phyloP scores from a whole-genome alignment of 2,329 filamentous ascomycete genomes.

The Xylariaceae sp. region DNA sequence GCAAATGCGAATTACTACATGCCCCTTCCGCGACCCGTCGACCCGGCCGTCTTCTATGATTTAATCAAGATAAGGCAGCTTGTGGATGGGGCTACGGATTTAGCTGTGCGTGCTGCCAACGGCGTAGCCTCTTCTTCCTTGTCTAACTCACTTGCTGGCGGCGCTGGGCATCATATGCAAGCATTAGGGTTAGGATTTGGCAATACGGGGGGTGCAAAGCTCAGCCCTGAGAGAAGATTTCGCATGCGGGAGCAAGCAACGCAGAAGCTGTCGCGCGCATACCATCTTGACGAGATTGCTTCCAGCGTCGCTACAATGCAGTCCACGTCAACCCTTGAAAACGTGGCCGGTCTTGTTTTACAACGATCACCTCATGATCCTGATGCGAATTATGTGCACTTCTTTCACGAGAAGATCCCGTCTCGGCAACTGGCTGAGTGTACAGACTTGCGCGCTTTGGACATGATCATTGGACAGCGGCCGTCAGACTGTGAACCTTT shows the following conservation, averaged over 20 bases:
- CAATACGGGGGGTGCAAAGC: conserved; percentile 65
- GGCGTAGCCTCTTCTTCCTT: conserved; percentile 72
- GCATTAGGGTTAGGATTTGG: conserved; percentile 62
- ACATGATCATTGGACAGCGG: conserved; percentile 69
- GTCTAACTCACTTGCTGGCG: conserved; percentile 56
- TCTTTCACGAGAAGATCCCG: conserved; percentile 90
- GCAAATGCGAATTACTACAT: conserved; percentile 82
- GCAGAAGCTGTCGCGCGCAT: conserved; percentile 78
- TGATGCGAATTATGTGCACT: conserved; percentile 88
- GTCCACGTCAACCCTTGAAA: conserved; percentile 76
- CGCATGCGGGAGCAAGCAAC: conserved; percentile 82
- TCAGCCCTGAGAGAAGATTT: conserved; percentile 79
- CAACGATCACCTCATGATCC: conserved; percentile 70
- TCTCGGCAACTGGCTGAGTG: conserved; percentile 74
- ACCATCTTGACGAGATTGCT: conserved; percentile 82
- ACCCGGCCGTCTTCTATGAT: conserved; percentile 83
- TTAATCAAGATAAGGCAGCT: conserved; percentile 80
- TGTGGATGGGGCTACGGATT: conserved; percentile 80
- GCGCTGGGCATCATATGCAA: conserved; percentile 47
- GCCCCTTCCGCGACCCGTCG: conserved; percentile 76
- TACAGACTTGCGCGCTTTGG: conserved; percentile 70
- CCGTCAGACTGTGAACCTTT: conserved; percentile 71
- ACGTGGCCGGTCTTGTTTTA: conserved; percentile 76
- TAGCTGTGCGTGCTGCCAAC: conserved; percentile 78
- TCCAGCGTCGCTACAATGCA: conserved; percentile 87